Evolutionary conservation across 305 asterid species (phyloP), one percentile per base, ranked within the genome.

Genomic region (Withania somnifera): DNA sequence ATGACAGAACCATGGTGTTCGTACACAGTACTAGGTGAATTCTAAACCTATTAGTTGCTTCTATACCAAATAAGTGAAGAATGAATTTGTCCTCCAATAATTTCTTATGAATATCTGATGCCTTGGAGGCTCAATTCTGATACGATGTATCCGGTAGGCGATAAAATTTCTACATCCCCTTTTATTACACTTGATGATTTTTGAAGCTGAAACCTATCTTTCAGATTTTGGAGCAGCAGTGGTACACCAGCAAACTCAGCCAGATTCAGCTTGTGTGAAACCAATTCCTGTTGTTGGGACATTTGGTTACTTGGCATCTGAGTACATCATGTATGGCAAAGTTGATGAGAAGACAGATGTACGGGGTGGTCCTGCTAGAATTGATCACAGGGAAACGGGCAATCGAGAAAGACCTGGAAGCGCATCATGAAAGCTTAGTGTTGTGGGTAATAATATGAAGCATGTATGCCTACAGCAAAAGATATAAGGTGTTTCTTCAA

Each of bases 301-400:
- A 28, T 88, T 86, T 57, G 95, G 97, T 82, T 90, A 91, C 90
- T 84, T 91, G 86, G 98, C 97, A 14, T 97, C 98, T 1, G 98
- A 94, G 86, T 94, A 93, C 85, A 81, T 91, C 87, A 90, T 89
- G 97, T 91, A 89, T 69, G 98, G 97, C 30, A 91, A 91, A 88
- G 92, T 94, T 83, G 97, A 94, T 82, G 97, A 91, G 88, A 94
- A 93, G 90, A 86, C 88, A 76, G 98, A 94, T 82, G 97, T 93
- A 77, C 67, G 98, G 98, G 57, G 95, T 92, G 64, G 90, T 93
- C 81, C 90, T 94, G 52, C 80, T 94, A 86, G 98, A 94, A 87
- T 85, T 94, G 64, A 94, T 94, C 80, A 93, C 97, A 1, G 98
- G 98, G 79, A 91, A 88, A 88, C 92, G 88, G 84, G 98, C 93